A percentile compares a stretch with the other conserved stretches of the same genome.
phyloP scores from a whole-genome alignment of 75 land plant species.

The Isoetes taiwanensis region DNA sequence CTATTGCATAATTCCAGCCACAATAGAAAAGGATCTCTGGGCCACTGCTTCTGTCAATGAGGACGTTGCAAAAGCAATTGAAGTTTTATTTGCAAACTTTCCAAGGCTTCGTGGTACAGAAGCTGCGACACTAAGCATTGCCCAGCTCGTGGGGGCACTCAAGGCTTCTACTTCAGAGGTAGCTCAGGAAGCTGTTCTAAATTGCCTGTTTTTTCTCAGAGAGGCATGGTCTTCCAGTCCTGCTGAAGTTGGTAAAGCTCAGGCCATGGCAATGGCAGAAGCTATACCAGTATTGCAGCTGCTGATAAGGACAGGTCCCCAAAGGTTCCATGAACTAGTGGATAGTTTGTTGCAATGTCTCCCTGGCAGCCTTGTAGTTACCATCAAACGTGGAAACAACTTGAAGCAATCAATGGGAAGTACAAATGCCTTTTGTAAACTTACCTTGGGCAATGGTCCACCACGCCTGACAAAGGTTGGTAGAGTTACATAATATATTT shows the following conservation, averaged over 20 bases:
- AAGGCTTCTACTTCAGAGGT: constrained; percentile 68
- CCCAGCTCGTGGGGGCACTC: constrained; percentile 82
- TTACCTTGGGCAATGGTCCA: constrained; percentile 85
- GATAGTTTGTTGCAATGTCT: constrained; percentile 84
- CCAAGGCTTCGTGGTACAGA: constrained; percentile 89
- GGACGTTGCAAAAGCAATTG: constrained; percentile 76
- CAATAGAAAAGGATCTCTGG: constrained; percentile 93
- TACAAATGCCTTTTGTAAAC: constrained; percentile 87
- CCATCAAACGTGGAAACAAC: constrained; percentile 85
- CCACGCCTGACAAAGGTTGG: constrained; percentile 87
- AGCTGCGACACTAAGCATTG: constrained; percentile 74
- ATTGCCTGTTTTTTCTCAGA: constrained; percentile 65
- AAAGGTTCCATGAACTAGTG: constrained; percentile 84
- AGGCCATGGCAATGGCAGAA: constrained; percentile 90
- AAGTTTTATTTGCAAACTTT: constrained; percentile 74
- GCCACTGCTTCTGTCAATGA: constrained; percentile 79
- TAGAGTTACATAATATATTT: constrained; percentile 3
- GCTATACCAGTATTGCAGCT: constrained; percentile 83
- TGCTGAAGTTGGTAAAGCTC: constrained; percentile 86
- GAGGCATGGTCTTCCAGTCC: constrained; percentile 89
- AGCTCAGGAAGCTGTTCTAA: constrained; percentile 93
- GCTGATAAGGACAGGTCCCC: constrained; percentile 83
- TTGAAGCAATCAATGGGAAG: constrained; percentile 92
- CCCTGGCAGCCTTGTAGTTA: constrained; percentile 85
- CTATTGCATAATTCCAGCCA: constrained; percentile 45